Base-by-base conservation (phyloP, 2,329 filamentous ascomycete genomes). In the Metarhizium guizhouense region DNA sequence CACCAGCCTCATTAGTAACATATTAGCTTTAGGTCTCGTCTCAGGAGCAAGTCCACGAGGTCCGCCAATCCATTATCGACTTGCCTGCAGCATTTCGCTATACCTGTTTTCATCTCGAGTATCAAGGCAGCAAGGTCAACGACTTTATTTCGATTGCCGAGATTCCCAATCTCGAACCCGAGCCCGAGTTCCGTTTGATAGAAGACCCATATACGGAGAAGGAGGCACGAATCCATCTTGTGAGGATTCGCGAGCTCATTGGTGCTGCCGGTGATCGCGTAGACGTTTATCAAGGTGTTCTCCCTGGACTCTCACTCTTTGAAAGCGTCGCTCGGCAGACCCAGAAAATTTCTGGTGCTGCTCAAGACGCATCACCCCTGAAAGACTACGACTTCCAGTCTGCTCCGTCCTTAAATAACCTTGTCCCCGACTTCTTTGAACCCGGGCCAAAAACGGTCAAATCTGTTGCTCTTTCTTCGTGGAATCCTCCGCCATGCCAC, bases 181-280 rank as follows among this genome's bases (percentile, higher is more conserved):
- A 91, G 59, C 88, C 92, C 40, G 87, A 92, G 65, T 81, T 96
- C 57, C 82, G 81, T 54, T 76, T 99, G 63, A 84, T 96, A 54
- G 88, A 96, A 73, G 94, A 99, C 68, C 90, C 95, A 49, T 99
- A 99, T 72, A 99, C 90, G 47, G 94, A 99, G 76, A 97, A 96
- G 76, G 94, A 99, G 74, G 93, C 94, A 34, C 86, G 95, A 61
- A 88, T 99, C 78, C 94, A 99, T 73, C 77, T 97, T 61, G 84
- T 99, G 53, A 83, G 94, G 62, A 87, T 96, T 59, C 83, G 94
- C 60, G 94, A 99, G 69, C 81, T 99, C 61, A 91, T 99, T 64
- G 94, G 94, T 51, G 93, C 93, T 64, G 86, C 93, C 47, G 91
- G 91, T 47, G 85, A 96, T 71, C 86, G 92, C 58, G 87, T 90